These are phyloP conservation scores for Plectosphaerella plurivora DNA, from an alignment of 2,329 filamentous ascomycete genomes.

Conservation along the genomic window DNA sequence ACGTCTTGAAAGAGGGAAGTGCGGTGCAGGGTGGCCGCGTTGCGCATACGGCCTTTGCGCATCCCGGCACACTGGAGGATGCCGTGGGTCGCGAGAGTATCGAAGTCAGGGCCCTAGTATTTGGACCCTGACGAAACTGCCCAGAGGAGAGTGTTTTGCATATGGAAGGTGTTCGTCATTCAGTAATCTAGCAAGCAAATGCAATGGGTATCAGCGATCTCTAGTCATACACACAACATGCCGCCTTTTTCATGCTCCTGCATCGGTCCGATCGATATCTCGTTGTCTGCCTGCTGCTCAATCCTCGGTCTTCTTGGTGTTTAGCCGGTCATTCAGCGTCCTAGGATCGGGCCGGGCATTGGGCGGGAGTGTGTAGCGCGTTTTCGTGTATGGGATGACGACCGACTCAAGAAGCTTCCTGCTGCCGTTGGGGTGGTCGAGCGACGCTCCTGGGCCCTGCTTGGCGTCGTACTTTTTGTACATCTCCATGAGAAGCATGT, in stretches of 20 bases:
- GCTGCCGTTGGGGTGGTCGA: conserved; percentile 49
- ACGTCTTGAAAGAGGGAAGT: conserved; percentile 43
- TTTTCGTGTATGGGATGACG: conserved; percentile 40
- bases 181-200: no score
- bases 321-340: conserved; percentile 43
- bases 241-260: neutral
- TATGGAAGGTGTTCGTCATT: neutral
- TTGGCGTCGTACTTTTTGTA: conserved; percentile 51
- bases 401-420: conserved; percentile 53
- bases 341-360: conserved; percentile 44
- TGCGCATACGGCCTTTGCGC: conserved; percentile 75
- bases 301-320: conserved; percentile 31
- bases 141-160: neutral
- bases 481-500: conserved; percentile 54
- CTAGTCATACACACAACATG: neutral
- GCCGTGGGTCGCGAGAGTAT: conserved; percentile 80
- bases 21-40: conserved; percentile 49
- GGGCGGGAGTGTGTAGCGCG: conserved; percentile 24
- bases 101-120: conserved; percentile 81
- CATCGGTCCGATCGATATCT: neutral
- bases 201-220: neutral
- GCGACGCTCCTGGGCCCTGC: conserved; percentile 50
- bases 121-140: conserved; percentile 48
- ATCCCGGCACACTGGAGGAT: conserved; percentile 65
- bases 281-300: neutral